Base-by-base conservation (phyloP, 2,329 filamentous ascomycete species). In the Sporothrix schenckii region DNA sequence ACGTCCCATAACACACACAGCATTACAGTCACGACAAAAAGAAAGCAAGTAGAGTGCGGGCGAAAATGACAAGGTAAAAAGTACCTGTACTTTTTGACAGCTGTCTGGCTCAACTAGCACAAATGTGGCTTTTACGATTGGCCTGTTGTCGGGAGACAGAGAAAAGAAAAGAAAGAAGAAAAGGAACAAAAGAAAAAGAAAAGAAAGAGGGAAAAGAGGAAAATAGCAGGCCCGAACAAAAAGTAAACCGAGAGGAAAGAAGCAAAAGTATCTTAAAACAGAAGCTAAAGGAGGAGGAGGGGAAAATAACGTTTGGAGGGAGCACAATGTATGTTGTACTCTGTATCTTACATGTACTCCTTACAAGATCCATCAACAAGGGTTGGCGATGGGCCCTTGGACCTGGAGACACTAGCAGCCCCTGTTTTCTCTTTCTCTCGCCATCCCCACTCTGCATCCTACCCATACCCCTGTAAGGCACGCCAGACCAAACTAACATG, bases 381-480 rank as follows among this genome's bases (percentile, higher is more conserved):
- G 34, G 34, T 34, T 34, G 34, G 6, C 34, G 34, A 34, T 34
- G 34, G 34, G 34, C 34, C 34, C 34, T 34, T 34, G 34, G 34
- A 34, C 19, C 56, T 61, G 56, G 39, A 44, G 56, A 61, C 56
- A 50, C 58, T 34, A 65, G 41, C 63, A 41, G 19, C 47, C 58
- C 58, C 58, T 61, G n/a, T 44, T 47, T 65, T 58, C 54, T 39
- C 56, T n/a, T 24, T 60, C 68, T 53, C 67, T 16, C 56, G 27
- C 14, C 56, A 24, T 14, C 61, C 52, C 65, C 66, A 68, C 56
- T 49, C 54, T 71, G 66, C 30, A 47, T 67, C 44, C 47, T 53
- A 39, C 49, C 49, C 49, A 56, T 67, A 50, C 34, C 70, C 70
- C 70, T 71, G 70, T n/a, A 66, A 61, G 70, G 60, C 66, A 71